phyloP scores from a whole-genome alignment of 768 basidiomycete species.

The Leccinum barrowsii region DNA sequence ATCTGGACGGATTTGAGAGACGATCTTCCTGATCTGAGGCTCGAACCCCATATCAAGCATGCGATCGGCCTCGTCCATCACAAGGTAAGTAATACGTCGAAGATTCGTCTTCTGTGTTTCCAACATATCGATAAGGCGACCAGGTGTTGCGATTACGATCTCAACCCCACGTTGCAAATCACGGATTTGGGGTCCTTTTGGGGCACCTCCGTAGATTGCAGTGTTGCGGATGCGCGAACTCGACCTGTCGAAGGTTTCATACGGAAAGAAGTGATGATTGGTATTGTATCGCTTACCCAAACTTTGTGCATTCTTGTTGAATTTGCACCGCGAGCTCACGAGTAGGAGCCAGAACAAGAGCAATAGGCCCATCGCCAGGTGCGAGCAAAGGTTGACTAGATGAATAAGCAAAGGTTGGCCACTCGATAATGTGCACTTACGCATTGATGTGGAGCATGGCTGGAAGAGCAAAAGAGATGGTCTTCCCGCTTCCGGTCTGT shows the following conservation, averaged over 20 bases:
- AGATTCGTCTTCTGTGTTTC: slow-evolving; percentile 96
- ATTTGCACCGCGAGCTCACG: slow-evolving; percentile 99
- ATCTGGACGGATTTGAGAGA: slow-evolving; percentile 95
- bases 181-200: slow-evolving; percentile 97
- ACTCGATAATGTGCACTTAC: slow-evolving; percentile 41
- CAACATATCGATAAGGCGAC: slow-evolving; percentile 98
- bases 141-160: slow-evolving; percentile 99
- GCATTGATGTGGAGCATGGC: slow-evolving; percentile 99
- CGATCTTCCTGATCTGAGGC: slow-evolving; percentile 98
- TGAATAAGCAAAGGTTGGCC: neutral
- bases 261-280: neutral
- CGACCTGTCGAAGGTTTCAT: slow-evolving; percentile 40
- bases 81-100: slow-evolving; percentile 92
- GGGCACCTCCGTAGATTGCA: slow-evolving; percentile 97
- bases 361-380: slow-evolving; percentile 96
- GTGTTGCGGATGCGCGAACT: slow-evolving; percentile 98
- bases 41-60: slow-evolving; percentile 99
- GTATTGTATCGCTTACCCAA: slow-evolving; percentile 58
- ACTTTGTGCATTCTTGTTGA: slow-evolving; percentile 98
- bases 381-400: slow-evolving; percentile 84
- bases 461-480: slow-evolving; percentile 95
- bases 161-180: slow-evolving; percentile 97
- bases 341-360: slow-evolving; percentile 93
- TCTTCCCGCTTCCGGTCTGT: slow-evolving; percentile 98
- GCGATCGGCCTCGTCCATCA: slow-evolving; percentile 99